Base-by-base conservation (phyloP, 495 filamentous ascomycete species). In the Neurospora sp. region DNA sequence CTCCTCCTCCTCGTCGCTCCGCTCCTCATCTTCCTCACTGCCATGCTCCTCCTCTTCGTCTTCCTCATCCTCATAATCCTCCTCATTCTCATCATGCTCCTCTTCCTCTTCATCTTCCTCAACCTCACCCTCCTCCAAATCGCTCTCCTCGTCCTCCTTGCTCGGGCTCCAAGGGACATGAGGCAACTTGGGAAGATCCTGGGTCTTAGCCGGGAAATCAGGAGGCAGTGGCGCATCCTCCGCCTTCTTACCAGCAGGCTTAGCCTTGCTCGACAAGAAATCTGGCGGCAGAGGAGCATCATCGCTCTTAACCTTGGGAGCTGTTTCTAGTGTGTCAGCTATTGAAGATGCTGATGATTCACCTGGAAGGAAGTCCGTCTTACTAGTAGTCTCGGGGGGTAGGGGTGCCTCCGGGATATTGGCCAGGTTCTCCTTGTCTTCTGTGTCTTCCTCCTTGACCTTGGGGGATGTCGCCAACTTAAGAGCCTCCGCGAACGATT, bases 351-450 rank as follows among this genome's bases (percentile, higher is more conserved):
- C 86, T 8, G 91, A 91, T 37, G 90, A 90, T 70, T 93, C 90
- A 38, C 90, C 88, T 70, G 89, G 81, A 40, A 85, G 84, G 80
- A 90, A 93, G 66, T 78, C 83, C 73, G 85, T 84, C 83, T 90
- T 91, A 83, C 89, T 93, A 27, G 90, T 92, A 59, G 91, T 80
- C 73, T 94, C 91, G n/a, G 92, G 92, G 40, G 93, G 93, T 42
- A 94, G 80, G 70, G 93, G 92, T 16, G 87, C 78, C 76, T 90
- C 88, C 66, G 82, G 70, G 61, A 80, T 72, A 18, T 78, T 78
- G 37, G 78, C 74, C 39, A 81, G 74, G 41, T 82, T 79, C 59
- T 76, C 75, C 73, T 83, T 80, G 22, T 75, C 53, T 11, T 78
- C 76, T 10, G 37, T 42, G 3, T 78, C 76, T 71, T 83, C 82